These are phyloP conservation scores for Chaetomiaceae sp. DNA, from an alignment of 2,329 filamentous ascomycete species.

Conservation along the genomic window DNA sequence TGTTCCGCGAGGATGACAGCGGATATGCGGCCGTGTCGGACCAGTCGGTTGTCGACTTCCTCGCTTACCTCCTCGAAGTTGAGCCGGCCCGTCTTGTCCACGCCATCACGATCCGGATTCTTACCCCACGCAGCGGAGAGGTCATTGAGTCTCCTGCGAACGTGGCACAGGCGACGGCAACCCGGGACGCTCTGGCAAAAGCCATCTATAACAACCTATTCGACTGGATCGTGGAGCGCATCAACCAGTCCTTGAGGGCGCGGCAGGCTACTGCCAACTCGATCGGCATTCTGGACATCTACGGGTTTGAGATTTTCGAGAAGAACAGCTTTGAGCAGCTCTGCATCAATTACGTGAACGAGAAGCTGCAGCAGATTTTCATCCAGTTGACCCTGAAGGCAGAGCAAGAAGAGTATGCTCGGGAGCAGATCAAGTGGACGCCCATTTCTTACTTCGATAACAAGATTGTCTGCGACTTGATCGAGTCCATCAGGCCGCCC, in stretches of 20 bases:
- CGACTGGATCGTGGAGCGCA: slow-evolving; percentile 93
- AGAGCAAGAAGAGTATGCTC: slow-evolving; percentile 94
- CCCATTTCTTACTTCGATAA: slow-evolving; percentile 99
- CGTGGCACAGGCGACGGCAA: slow-evolving; percentile 76
- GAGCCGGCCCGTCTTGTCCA: slow-evolving; percentile 75
- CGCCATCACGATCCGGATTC: slow-evolving; percentile 82
- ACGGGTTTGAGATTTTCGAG: slow-evolving; percentile 98
- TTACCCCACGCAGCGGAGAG: slow-evolving; percentile 64
- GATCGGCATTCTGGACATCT: slow-evolving; percentile 97
- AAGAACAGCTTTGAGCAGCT: slow-evolving; percentile 99
- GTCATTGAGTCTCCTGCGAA: slow-evolving; percentile 77
- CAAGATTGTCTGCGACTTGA: slow-evolving; percentile 96
- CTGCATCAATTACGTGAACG: slow-evolving; percentile 99
- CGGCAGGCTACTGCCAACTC: slow-evolving; percentile 72
- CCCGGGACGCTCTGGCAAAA: slow-evolving; percentile 86
- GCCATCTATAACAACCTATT: slow-evolving; percentile 98
- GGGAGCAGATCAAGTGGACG: slow-evolving; percentile 97
- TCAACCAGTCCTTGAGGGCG: slow-evolving; percentile 83
- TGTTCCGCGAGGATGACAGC: slow-evolving; percentile 82
- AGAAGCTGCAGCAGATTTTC: slow-evolving; percentile 98
- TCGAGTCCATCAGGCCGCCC: slow-evolving; percentile 84
- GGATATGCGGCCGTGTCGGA: slow-evolving; percentile 85
- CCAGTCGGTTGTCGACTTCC: slow-evolving; percentile 87
- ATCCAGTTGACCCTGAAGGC: slow-evolving; percentile 95
- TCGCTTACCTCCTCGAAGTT: slow-evolving; percentile 90